Base-by-base conservation (phyloP, 345 rosid genomes). In the Abelmoschus esculentus region DNA sequence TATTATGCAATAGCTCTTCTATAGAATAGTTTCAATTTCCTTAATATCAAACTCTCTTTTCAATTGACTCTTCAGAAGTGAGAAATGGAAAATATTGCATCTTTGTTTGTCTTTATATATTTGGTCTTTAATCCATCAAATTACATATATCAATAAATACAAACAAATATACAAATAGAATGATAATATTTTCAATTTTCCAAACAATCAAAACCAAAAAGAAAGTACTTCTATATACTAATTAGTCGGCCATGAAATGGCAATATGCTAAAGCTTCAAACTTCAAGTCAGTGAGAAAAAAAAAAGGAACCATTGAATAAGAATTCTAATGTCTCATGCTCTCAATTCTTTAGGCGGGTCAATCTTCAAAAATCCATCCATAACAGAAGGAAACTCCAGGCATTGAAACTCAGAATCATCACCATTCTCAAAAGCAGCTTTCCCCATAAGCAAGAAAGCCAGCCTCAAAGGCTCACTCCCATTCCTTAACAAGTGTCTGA, bases 371-470 rank as follows among this genome's bases (percentile, higher is more conserved):
- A 80, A 80, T 67, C 74, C 85, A 10, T 70, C 78, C 7, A 86
- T 72, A 22, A 79, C 70, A 4, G 77, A 77, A 59, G 90, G 86
- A 70, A 86, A 86, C 79, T 83, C 84, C 62, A 83, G 66, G 52
- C 67, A 76, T 11, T 77, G 75, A 58, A 49, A 68, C 46, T 52
- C 71, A 61, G 19, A 77, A 36, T 74, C 82, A 19, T 40, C 72
- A 26, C 49, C 55, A 40, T 67, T 73, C 15, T 49, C 73, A 46
- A 66, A 66, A 63, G 82, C 80, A 71, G 86, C 84, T 72, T 77
- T 80, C 32, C 84, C 86, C 78, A 86, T 29, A 31, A 83, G 81
- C 83, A 82, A 74, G 77, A 77, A 78, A 50, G 83, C 82, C 74
- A 86, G 12, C 75, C 85, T 78, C 72, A 81, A 76, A 26, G 84